Evolutionary conservation across 1,284 basidiomycete species (phyloP), one percentile per base, ranked within the genome.

Genomic region (Coniferiporia sulphurascens): DNA sequence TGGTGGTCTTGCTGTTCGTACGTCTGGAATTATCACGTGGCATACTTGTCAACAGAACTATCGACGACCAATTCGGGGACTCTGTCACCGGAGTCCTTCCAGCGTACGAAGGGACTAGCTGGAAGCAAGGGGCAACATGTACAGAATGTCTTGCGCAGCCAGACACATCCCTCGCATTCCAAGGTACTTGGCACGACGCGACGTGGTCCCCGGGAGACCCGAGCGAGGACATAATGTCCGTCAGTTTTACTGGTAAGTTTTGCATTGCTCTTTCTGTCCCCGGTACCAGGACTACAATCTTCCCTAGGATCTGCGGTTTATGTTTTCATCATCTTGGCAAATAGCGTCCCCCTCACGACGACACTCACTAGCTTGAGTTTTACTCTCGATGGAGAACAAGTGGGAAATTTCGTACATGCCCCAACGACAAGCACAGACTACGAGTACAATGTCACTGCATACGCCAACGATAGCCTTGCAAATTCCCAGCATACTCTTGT

Each of bases 51-150:
- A 48, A 52, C 21, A 32, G 35, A 7, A 21, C 32, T 10, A 38
- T 52, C 51, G 51, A 17, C n/a, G 34, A 38, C n/a, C 21, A 38
- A 32, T 36, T 15, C 10, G 51, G 51, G 2, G 51, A 52, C 19
- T 35, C 27, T 4, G 21, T n/a, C n/a, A n/a, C n/a, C n/a, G n/a
- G n/a, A n/a, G n/a, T n/a, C n/a, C n/a, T n/a, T n/a, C n/a, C n/a
- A n/a, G 5, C 12, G 5, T 45, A 5, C 12, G 7, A 6, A 6
- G 44, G 44, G n/a, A n/a, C 8, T 3, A 27, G n/a, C 6, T 68
- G 66, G 65, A 51, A 56, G 1, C 63, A 67, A 49, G 66, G 66
- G 0, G 36, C 60, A 9, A 49, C 36, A 12, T 67, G 66, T 44
- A 13, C 55, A 1, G 57, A 21, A 10, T 67, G 65, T 41, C 45